These are phyloP conservation scores for Taphrina betulina DNA, from an alignment of 1,139 yeast genomes.

Conservation along the genomic window DNA sequence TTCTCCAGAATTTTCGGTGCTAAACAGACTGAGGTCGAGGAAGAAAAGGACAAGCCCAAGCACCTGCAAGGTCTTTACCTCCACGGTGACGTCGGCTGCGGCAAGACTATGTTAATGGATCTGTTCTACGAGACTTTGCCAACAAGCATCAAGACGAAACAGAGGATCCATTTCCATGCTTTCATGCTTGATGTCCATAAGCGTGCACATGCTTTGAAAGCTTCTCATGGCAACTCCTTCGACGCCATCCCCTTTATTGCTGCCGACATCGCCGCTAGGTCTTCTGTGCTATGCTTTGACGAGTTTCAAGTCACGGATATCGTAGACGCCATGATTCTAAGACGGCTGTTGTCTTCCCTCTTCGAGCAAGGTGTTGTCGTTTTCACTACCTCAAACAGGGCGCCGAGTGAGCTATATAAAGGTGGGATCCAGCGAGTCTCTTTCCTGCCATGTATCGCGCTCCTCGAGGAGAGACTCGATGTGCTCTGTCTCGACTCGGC, in stretches of 20 bases:
- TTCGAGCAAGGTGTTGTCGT: conserved; percentile 75
- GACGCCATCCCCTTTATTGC: conserved; percentile 87
- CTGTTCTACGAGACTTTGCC: conserved; percentile 81
- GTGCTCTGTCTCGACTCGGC: conserved; percentile 85
- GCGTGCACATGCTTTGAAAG: conserved; percentile 72
- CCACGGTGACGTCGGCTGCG: conserved; percentile 98
- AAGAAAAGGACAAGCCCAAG: background rate
- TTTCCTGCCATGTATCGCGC: conserved; percentile 85
- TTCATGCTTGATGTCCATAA: conserved; percentile 94
- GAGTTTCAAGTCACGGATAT: conserved; percentile 80
- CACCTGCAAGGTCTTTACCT: conserved; percentile 67
- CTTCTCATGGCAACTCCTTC: conserved; percentile 61
- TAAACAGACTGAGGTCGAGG: background rate
- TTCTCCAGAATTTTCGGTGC: conserved; percentile 3
- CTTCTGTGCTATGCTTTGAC: conserved; percentile 86
- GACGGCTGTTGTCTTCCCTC: conserved; percentile 66
- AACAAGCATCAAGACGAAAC: conserved; percentile 52
- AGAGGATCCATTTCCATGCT: conserved; percentile 88
- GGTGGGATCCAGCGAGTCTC: conserved; percentile 91
- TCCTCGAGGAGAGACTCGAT: conserved; percentile 68
- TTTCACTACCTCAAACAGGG: conserved; percentile 92
- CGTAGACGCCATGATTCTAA: conserved; percentile 93
- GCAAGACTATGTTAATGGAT: conserved; percentile 98
- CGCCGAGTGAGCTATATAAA: conserved; percentile 87
- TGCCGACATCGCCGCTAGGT: conserved; percentile 69